A percentile compares a stretch with the other conserved stretches of the same genome.
These are phyloP conservation scores for Vitis riparia DNA, from an alignment of 164 flowering plant species.

Conservation along the genomic window DNA sequence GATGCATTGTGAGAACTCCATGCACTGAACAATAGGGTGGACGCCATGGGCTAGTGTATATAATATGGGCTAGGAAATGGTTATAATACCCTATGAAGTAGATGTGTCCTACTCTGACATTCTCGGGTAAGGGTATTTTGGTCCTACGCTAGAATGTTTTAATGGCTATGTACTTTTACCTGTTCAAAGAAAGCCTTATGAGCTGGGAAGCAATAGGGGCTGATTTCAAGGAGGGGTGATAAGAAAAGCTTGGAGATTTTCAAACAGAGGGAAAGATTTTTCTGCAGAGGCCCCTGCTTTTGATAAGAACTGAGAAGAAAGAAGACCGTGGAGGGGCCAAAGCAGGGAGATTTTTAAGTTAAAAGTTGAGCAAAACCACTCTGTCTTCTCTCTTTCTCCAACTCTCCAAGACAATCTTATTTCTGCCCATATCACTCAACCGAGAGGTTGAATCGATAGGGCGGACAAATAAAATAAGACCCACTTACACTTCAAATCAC, in stretches of 20 bases:
- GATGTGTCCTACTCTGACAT: not conserved
- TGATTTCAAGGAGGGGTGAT: constrained; percentile 6
- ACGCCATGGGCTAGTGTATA: not conserved
- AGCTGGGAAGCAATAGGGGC: constrained; percentile 29
- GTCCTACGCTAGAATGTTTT: constrained; percentile 11
- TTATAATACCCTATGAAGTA: constrained; percentile 10
- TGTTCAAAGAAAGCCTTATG: constrained; percentile 11
- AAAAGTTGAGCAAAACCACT: not conserved
- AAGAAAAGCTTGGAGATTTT: constrained; percentile 1
- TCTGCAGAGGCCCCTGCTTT: not conserved
- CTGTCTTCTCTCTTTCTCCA: not conserved
- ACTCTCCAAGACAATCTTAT: not conserved
- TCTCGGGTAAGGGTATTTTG: constrained; percentile 9
- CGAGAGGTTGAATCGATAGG: too few species aligned
- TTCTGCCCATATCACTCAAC: not conserved
- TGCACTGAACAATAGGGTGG: not conserved
- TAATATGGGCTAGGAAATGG: constrained; percentile 3
- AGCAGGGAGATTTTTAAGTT: not conserved
- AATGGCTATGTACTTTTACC: not conserved
- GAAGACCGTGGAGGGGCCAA: not conserved
- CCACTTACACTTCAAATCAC: not conserved
- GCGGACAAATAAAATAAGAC: too few species aligned
- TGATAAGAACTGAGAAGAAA: constrained; percentile 6
- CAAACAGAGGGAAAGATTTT: constrained; percentile 3
- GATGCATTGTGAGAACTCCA: not conserved